Evolutionary conservation across 306 rosid genomes (phyloP).

Genomic region (Prunus kanzakura): DNA sequence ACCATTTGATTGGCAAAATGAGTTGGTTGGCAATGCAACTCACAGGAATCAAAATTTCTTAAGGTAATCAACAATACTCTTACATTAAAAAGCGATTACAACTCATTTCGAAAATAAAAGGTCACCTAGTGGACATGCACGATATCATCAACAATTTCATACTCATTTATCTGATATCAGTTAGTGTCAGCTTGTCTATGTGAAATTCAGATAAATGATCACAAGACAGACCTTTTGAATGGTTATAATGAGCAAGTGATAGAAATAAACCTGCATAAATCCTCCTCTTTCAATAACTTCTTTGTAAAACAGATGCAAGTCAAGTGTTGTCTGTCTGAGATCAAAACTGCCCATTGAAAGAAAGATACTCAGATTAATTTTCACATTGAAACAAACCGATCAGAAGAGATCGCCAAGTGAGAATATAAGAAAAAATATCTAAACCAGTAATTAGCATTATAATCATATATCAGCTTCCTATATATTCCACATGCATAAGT

Average conservation of each 20-base stretch:
- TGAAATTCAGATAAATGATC: too few species aligned
- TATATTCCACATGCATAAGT: neutral
- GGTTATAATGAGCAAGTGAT: neutral
- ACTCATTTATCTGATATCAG: too few species aligned
- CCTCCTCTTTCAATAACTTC: conserved; percentile 36
- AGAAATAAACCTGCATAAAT: conserved; percentile 19
- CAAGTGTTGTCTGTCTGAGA: conserved; percentile 22
- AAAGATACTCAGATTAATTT: neutral
- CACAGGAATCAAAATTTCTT: too few species aligned
- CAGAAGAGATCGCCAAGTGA: neutral
- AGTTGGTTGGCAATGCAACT: too few species aligned
- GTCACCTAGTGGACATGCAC: too few species aligned
- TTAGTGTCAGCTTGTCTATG: too few species aligned
- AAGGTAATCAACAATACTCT: too few species aligned
- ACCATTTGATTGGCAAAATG: too few species aligned
- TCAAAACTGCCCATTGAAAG: conserved; percentile 22
- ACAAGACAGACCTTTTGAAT: too few species aligned
- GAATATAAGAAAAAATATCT: neutral
- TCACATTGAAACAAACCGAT: neutral
- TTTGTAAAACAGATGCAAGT: conserved; percentile 29
- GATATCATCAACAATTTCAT: too few species aligned
- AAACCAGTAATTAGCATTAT: neutral
- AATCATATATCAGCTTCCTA: neutral
- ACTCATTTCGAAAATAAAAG: too few species aligned
- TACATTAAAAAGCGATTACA: too few species aligned